These are phyloP conservation scores for Lachnellula arida DNA, from an alignment of 2,329 filamentous ascomycete species.

Conservation along the genomic window DNA sequence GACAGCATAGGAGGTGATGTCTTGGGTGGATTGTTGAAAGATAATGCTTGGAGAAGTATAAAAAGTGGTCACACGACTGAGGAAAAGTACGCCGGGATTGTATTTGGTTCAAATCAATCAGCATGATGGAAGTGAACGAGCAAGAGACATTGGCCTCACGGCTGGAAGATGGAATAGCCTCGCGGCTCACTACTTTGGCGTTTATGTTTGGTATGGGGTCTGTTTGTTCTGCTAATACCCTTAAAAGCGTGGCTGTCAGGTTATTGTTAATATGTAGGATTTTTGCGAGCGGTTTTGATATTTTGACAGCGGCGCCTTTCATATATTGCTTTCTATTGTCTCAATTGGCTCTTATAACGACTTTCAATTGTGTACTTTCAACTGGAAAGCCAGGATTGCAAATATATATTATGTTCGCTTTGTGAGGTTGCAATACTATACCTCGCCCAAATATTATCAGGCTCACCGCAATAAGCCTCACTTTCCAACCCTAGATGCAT, in stretches of 20 bases:
- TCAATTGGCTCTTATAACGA: not conserved
- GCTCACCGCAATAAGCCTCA: no score
- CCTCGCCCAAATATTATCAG: no score
- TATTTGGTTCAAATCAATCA: not conserved
- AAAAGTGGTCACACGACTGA: slow-evolving; percentile 20
- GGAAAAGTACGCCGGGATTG: not conserved
- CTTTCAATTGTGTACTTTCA: not conserved
- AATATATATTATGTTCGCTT: not conserved
- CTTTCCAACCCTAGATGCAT: no score
- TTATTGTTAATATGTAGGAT: slow-evolving; percentile 8
- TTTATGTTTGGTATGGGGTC: slow-evolving; percentile 18
- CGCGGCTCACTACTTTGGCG: slow-evolving; percentile 33
- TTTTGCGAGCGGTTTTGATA: not conserved
- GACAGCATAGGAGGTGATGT: slow-evolving; percentile 23
- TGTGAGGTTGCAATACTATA: no score
- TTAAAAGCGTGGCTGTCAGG: slow-evolving; percentile 21
- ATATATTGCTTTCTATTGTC: not conserved
- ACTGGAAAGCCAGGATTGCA: not conserved
- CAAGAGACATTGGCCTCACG: slow-evolving; percentile 34
- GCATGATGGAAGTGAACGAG: slow-evolving; percentile 11
- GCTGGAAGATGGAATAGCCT: slow-evolving; percentile 37
- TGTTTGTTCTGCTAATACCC: slow-evolving; percentile 28
- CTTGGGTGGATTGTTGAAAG: slow-evolving; percentile 3
- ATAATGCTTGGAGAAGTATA: slow-evolving; percentile 18
- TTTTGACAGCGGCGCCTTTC: not conserved